A percentile compares a stretch with the other conserved stretches of the same genome.
Evolutionary conservation across 306 rosid genomes (phyloP).

Genomic region (Arachis stenosperma): DNA sequence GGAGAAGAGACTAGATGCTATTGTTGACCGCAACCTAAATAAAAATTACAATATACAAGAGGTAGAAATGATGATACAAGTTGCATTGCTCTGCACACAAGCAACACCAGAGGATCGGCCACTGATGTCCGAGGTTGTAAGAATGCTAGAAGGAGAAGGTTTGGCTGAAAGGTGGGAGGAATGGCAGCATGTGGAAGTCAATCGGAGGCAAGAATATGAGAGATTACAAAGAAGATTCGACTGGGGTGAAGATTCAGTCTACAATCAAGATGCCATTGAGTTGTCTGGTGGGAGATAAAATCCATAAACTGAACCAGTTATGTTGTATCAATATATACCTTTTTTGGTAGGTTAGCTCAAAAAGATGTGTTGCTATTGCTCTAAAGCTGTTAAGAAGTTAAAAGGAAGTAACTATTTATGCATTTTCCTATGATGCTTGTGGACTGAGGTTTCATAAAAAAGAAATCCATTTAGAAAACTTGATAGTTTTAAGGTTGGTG

Average conservation of each 20-base stretch:
- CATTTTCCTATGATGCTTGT: constrained; percentile 19
- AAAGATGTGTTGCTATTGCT: constrained; percentile 26
- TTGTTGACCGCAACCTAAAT: constrained; percentile 79
- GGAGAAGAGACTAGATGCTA: constrained; percentile 75
- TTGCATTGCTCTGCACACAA: constrained; percentile 95
- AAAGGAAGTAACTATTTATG: not conserved
- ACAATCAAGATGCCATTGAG: constrained; percentile 91
- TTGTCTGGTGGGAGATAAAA: constrained; percentile 90
- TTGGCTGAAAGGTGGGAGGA: constrained; percentile 99
- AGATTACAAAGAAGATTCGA: constrained; percentile 93
- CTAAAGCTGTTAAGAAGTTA: constrained; percentile 36
- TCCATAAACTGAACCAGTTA: constrained; percentile 4
- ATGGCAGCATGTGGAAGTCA: constrained; percentile 93
- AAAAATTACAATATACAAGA: constrained; percentile 66
- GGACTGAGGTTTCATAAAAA: not conserved
- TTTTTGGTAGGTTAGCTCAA: constrained; percentile 48
- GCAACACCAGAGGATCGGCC: constrained; percentile 96
- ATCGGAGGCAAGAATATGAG: constrained; percentile 85
- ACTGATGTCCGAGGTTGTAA: constrained; percentile 90
- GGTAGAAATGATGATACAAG: constrained; percentile 94
- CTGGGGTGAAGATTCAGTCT: constrained; percentile 94
- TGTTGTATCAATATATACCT: constrained; percentile 16
- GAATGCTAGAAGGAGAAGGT: constrained; percentile 99
- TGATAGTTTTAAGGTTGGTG: not conserved
- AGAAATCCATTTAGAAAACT: constrained; percentile 9